Conservation (phyloP, 306 rosid genomes). For the Senna tora region DNA sequence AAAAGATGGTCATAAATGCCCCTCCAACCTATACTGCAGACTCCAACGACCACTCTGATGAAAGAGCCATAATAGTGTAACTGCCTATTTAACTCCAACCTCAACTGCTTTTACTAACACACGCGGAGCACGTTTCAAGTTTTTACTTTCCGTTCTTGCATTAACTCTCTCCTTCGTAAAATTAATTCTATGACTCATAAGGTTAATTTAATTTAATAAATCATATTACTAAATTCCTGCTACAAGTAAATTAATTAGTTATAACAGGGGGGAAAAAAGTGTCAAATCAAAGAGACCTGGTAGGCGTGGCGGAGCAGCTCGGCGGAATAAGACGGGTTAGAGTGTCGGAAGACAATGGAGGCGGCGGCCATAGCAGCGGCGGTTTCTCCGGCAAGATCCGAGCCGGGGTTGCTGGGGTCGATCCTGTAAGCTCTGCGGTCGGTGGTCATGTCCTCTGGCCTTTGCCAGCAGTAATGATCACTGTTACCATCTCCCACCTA, state of each 20-base stretch:
- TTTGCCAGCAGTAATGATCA: constrained; percentile 99
- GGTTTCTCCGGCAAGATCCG: constrained; percentile 98
- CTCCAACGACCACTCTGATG: constrained; percentile 42
- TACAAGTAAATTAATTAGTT: neutral
- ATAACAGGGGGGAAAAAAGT: no score
- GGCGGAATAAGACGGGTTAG: constrained; percentile 73
- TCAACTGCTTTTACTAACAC: constrained; percentile 32
- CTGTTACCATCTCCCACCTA: constrained; percentile 98
- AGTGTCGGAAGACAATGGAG: constrained; percentile 84
- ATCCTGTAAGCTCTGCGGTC: constrained; percentile 90
- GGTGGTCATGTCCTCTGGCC: constrained; percentile 99
- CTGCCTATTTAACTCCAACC: constrained; percentile 44
- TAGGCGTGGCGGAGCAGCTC: constrained; percentile 81
- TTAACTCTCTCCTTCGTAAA: no score
- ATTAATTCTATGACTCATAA: neutral
- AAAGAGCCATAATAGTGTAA: constrained; percentile 44
- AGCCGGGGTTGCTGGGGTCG: constrained; percentile 92
- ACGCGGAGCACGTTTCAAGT: constrained; percentile 1
- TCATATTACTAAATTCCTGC: neutral
- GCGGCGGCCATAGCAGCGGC: constrained; percentile 99
- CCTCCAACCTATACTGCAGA: constrained; percentile 7
- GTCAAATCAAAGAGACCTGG: constrained; percentile 53
- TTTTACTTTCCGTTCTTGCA: constrained; percentile 6
- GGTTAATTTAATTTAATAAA: neutral
- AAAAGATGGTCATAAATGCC: constrained; percentile 10